Evolutionary conservation across 495 filamentous ascomycete genomes (phyloP).

Genomic region (Penicillium waksmanii): DNA sequence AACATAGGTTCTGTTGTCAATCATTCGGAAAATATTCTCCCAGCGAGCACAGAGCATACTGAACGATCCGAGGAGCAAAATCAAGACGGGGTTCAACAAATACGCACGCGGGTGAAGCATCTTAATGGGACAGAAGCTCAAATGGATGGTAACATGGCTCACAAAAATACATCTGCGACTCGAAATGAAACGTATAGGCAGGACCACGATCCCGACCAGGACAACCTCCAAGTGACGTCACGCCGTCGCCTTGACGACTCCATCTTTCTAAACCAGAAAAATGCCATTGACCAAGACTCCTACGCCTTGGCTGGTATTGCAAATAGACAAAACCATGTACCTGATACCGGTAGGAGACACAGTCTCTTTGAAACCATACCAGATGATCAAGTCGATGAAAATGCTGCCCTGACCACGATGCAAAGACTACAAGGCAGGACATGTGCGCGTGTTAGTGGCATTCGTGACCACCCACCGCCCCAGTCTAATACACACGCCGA

Average conservation of each 20-base stretch:
- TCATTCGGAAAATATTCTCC: not conserved
- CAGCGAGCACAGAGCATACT: conserved; percentile 4
- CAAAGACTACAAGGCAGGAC: conserved; percentile 5
- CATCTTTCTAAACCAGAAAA: too few species aligned
- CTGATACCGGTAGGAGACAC: conserved; percentile 1
- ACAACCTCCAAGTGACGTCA: not conserved
- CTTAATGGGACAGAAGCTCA: not conserved
- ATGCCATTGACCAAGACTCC: too few species aligned
- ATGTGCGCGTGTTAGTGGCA: not conserved
- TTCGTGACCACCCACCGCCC: conserved; percentile 7
- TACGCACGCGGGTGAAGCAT: conserved; percentile 3
- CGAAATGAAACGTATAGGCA: conserved; percentile 1
- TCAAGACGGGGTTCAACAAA: not conserved
- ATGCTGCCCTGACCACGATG: conserved; percentile 7
- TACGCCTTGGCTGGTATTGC: too few species aligned
- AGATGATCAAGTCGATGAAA: conserved; percentile 1
- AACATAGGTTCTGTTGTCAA: too few species aligned
- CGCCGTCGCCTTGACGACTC: too few species aligned
- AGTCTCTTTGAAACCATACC: conserved; percentile 10
- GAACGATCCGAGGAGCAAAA: not conserved
- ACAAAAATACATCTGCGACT: not conserved
- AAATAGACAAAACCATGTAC: not conserved
- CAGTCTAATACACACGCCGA: not conserved
- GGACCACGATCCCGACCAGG: conserved; percentile 5
- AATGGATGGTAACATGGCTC: conserved; percentile 6